Percentiles rank a stretch among this genome's conserved stretches.
phyloP scores from a whole-genome alignment of 2,329 filamentous ascomycete genomes.

The Fusarium goolgardi region DNA sequence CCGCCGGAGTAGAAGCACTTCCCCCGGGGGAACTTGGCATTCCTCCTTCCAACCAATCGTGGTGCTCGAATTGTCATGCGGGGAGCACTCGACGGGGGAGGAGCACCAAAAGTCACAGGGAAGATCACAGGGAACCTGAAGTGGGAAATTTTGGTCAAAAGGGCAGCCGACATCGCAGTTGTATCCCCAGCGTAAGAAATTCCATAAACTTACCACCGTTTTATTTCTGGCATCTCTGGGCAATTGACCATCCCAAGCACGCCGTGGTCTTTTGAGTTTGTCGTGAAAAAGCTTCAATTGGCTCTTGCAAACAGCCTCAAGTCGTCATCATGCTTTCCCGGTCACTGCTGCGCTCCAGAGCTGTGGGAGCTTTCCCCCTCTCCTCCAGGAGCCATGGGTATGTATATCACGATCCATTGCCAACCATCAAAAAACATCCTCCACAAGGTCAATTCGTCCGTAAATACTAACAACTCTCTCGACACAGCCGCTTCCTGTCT shows the following conservation, averaged over 20 bases:
- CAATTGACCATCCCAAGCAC: constrained; percentile 13
- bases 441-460: background rate
- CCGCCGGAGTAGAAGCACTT: constrained; percentile 34
- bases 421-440: background rate
- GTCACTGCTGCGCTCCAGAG: constrained; percentile 47
- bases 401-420: constrained; percentile 11
- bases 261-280: constrained; percentile 19
- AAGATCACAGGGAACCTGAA: constrained; percentile 50
- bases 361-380: constrained; percentile 45
- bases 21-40: constrained; percentile 21
- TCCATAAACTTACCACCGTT: constrained; percentile 30
- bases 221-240: constrained; percentile 16
- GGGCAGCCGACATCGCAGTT: constrained; percentile 48
- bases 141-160: constrained; percentile 44
- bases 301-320: constrained; percentile 5
- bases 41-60: constrained; percentile 38
- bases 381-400: constrained; percentile 46
- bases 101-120: constrained; percentile 49
- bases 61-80: constrained; percentile 45
- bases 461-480: constrained; percentile 8
- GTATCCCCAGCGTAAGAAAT: constrained; percentile 30
- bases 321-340: constrained; percentile 47
- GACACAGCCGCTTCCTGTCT: constrained; percentile 61
- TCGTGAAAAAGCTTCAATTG: constrained; percentile 40
- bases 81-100: constrained; percentile 40